Percentiles rank a stretch among this genome's conserved stretches.
phyloP scores from a whole-genome alignment of 306 rosid genomes.

The Dalbergia cultrata region DNA sequence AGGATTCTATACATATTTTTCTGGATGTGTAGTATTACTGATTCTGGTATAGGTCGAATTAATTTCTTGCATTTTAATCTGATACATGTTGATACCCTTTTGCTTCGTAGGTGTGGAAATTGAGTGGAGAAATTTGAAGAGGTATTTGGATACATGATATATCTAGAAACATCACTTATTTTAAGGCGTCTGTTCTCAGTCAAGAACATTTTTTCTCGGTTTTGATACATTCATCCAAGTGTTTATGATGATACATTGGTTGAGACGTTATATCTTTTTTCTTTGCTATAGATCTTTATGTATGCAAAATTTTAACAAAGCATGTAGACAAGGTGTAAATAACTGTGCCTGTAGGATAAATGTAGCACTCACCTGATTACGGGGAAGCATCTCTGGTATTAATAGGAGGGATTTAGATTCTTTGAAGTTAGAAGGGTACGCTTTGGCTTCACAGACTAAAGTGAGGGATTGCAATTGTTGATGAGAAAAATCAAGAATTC shows the following conservation, averaged over 20 bases:
- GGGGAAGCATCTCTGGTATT: background rate
- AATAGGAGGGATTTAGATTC: background rate
- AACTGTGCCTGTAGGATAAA: conserved; percentile 1
- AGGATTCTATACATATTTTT: no score
- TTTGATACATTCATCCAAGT: background rate
- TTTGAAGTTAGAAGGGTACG: no score
- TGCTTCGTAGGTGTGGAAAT: conserved; percentile 6
- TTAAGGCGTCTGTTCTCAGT: background rate
- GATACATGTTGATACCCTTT: background rate
- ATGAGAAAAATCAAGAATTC: no score
- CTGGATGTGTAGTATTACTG: no score
- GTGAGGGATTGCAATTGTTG: no score
- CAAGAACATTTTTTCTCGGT: background rate
- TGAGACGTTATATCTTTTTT: background rate
- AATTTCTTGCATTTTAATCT: no score
- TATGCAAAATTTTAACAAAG: background rate
- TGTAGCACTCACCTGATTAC: background rate
- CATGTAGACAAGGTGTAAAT: conserved; percentile 1
- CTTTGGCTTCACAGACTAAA: no score
- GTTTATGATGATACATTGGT: conserved; percentile 5
- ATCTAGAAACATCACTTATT: background rate
- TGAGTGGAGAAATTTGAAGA: conserved; percentile 1
- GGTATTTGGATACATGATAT: conserved; percentile 1
- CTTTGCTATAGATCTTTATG: background rate
- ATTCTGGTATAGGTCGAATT: no score